These are phyloP conservation scores for Candida montana DNA, from an alignment of 805 yeast species.

Conservation along the genomic window DNA sequence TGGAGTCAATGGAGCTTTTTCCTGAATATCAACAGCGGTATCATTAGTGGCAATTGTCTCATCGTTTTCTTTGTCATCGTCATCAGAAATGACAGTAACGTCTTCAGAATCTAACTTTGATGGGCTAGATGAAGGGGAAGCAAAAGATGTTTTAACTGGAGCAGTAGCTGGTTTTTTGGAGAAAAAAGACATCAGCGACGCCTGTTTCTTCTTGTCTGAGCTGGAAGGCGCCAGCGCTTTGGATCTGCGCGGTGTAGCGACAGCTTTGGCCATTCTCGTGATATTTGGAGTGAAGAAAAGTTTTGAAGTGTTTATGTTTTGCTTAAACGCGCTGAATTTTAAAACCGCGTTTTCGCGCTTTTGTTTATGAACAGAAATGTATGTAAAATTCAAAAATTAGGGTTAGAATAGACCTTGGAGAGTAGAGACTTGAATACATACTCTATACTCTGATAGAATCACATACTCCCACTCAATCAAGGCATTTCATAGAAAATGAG, in stretches of 20 bases:
- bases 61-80: conserved; percentile 3
- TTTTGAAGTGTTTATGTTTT: too few relatives aligned
- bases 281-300: too few relatives aligned
- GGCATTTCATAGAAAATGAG: too few relatives aligned
- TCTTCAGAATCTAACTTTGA: conserved; percentile 2
- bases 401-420: too few relatives aligned
- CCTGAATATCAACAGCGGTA: neutral
- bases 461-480: too few relatives aligned
- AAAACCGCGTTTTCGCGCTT: too few relatives aligned
- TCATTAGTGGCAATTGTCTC: neutral
- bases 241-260: conserved; percentile 2
- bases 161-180: conserved; percentile 5
- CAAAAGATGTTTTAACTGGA: neutral
- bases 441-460: too few relatives aligned
- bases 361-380: too few relatives aligned
- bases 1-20: conserved; percentile 1
- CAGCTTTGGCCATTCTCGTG: conserved; percentile 1
- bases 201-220: conserved; percentile 11
- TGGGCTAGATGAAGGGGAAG: conserved; percentile 5
- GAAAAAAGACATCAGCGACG: conserved; percentile 13
- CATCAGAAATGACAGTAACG: conserved; percentile 7
- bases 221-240: neutral
- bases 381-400: too few relatives aligned
- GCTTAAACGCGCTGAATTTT: too few relatives aligned
- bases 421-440: too few relatives aligned